Evolutionary conservation across 1,284 basidiomycete species (phyloP), one percentile per base, ranked within the genome.

Genomic region (Cystobasidium slooffiae): DNA sequence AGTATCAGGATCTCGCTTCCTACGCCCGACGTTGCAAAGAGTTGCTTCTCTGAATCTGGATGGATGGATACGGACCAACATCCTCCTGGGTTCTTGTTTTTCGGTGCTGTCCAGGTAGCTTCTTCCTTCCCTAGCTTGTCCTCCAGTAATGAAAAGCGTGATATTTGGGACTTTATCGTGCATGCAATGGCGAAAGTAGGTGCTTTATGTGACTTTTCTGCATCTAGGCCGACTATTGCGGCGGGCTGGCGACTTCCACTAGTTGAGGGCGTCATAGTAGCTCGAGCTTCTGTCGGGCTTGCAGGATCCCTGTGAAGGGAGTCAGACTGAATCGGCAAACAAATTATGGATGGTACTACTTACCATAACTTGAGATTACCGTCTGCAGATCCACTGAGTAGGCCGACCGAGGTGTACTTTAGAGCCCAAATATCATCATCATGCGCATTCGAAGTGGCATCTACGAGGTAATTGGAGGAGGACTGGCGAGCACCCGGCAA

Each of bases 21-120:
- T 12, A 73, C 63, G 0, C 78, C 79, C 0, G 72, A 72, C 1
- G 79, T 79, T 7, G 78, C 77, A 24, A 79, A 64, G 0, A 74
- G 44, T n/a, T 52, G 47, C 7, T 52, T 44, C 1, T 64, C 51
- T 9, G 79, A 75, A 47, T 78, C 67, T n/a, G 78, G 75, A 4
- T 77, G 76, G 12, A 79, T 44, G 6, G 66, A 75, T 41, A 66
- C 37, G 16, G 46, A 55, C 68, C 74, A 73, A 53, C 70, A 52
- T 65, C 20, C 18, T 18, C 69, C 52, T 46, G 63, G 24, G 22
- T 52, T 73, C 46, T 58, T 58, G 39, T 41, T 53, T 55, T 47
- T 46, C 10, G 39, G 9, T 6, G 61, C n/a, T 18, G 43, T 20
- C 56, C 52, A 73, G 10, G 62, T 65, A 22, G 62, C 70, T 66